Conservation (phyloP, 1,139 yeast genomes). For the Debaryomycetaceae sp. region DNA sequence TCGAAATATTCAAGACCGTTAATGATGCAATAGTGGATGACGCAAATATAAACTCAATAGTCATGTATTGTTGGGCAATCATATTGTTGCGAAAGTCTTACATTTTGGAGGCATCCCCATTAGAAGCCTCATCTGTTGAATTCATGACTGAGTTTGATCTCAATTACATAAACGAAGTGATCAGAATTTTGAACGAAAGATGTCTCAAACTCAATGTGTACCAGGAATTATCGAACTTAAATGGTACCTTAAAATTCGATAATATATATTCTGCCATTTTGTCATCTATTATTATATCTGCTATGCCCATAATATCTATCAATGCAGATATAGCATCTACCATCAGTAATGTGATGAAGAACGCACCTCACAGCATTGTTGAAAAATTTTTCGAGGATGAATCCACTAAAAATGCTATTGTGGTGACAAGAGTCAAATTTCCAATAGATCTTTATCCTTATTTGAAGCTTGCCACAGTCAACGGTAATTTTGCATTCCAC, state of each 20-base stretch:
- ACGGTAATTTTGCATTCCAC: conserved; percentile 63
- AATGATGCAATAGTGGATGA: conserved; percentile 32
- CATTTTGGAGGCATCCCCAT: conserved; percentile 38
- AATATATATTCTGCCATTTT: conserved; percentile 55
- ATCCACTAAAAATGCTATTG: conserved; percentile 52
- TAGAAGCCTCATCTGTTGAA: conserved; percentile 3
- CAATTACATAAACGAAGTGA: conserved; percentile 15
- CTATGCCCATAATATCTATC: conserved; percentile 61
- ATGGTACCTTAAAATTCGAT: conserved; percentile 47
- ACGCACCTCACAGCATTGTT: conserved; percentile 55
- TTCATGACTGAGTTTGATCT: conserved; percentile 12
- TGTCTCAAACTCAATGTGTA: conserved; percentile 50
- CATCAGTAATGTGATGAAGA: conserved; percentile 47
- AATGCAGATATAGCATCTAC: conserved; percentile 53
- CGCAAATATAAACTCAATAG: conserved; percentile 40
- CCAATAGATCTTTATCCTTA: conserved; percentile 69
- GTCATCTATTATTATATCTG: conserved; percentile 55
- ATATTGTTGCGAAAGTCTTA: conserved; percentile 54
- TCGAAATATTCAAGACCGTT: conserved; percentile 36
- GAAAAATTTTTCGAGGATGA: conserved; percentile 57
- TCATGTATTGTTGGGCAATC: conserved; percentile 71
- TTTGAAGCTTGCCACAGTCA: conserved; percentile 57
- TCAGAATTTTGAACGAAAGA: conserved; percentile 37
- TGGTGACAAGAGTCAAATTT: conserved; percentile 66
- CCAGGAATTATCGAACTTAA: conserved; percentile 38